Evolutionary conservation across 1,284 basidiomycete genomes (phyloP), one percentile per base, ranked within the genome.

Genomic region (Omphalotus olearius): DNA sequence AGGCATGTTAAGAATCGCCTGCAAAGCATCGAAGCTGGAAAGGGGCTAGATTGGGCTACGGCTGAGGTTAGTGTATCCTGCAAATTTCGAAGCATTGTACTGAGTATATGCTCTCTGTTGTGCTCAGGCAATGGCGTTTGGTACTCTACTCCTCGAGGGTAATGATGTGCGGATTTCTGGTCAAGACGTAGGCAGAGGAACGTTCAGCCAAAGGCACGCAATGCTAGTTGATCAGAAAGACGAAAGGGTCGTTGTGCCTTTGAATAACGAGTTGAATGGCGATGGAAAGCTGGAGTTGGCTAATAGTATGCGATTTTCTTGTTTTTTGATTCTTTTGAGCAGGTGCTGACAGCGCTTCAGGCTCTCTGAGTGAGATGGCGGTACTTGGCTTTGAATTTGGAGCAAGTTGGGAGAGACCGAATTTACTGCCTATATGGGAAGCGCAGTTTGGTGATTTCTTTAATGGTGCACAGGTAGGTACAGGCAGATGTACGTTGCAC

Each of bases 381-480:
- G 90, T 93, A 2, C 82, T 93, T 49, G 91, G 85, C 76, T 95
- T 94, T 57, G 92, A 95, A 64, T 89, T 92, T 57, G 93, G 93
- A 1, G 76, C 88, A 52, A 91, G 88, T 59, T 93, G 91, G 88
- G 90, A 92, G 64, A 73, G 80, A 37, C 91, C 91, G 0, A 77
- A 81, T 53, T 64, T 93, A 28, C 69, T 95, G 45, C 82, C 90
- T 0, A 90, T 95, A 40, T 94, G 92, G 92, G 92, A 96, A 66
- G 91, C 91, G 1, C 92, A 85, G 82, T 90, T 90, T 61, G 91
- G 91, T n/a, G 92, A 94, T 65, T 95, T 95, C 69, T 86, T 89
- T 70, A 94, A 95, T 62, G 90, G 90, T 3, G 89, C 90, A 9
- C 90, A 91, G 70, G 79, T 77, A 53, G 36, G 30, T 33, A 33